Conservation (phyloP, 2,329 filamentous ascomycete genomes). For the Leptographium flavum region DNA sequence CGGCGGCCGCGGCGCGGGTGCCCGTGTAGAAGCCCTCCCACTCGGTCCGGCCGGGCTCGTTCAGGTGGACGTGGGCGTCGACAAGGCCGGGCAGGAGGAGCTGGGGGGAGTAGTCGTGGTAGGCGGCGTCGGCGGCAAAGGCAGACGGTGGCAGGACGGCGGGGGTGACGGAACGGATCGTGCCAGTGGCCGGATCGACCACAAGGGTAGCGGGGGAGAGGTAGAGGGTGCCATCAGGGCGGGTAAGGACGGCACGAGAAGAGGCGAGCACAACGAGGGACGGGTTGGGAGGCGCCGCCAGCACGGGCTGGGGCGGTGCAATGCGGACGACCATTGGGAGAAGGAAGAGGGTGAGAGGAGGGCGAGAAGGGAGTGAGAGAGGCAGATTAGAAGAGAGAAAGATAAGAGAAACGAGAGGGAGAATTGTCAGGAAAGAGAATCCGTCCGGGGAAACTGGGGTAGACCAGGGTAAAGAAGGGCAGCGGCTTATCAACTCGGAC, state of each 20-base stretch:
- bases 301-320: slow-evolving; percentile 1
- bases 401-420: too few species aligned
- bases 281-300: too few species aligned
- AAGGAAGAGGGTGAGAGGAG: background rate
- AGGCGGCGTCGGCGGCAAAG: slow-evolving; percentile 53
- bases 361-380: too few species aligned
- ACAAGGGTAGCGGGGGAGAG: slow-evolving; percentile 59
- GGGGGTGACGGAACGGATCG: slow-evolving; percentile 64
- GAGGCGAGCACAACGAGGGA: slow-evolving; percentile 64
- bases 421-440: too few species aligned
- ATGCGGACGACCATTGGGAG: background rate
- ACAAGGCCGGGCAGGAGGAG: slow-evolving; percentile 83
- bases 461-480: background rate
- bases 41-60: slow-evolving; percentile 91
- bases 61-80: slow-evolving; percentile 93
- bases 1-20: slow-evolving; percentile 83
- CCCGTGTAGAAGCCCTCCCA: slow-evolving; percentile 98
- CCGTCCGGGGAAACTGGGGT: background rate
- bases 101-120: slow-evolving; percentile 76
- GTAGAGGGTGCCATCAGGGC: slow-evolving; percentile 63
- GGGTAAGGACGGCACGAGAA: slow-evolving; percentile 65
- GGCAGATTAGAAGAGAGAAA: too few species aligned
- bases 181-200: too few species aligned
- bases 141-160: slow-evolving; percentile 58
- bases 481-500: background rate